phyloP scores from a whole-genome alignment of 441 rosid species.

The Gossypium gossypioides region DNA sequence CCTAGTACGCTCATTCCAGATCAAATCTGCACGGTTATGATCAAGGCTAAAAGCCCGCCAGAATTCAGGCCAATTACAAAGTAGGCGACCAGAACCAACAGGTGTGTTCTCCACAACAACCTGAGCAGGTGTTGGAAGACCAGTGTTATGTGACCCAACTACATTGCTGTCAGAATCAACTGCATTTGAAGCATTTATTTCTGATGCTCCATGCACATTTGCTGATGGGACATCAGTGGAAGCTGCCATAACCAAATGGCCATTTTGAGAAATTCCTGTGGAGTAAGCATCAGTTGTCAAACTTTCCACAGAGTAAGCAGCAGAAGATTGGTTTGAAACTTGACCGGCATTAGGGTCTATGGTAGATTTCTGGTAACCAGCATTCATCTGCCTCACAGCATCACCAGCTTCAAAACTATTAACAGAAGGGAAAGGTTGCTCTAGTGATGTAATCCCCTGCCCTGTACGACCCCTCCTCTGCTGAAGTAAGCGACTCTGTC shows the following conservation, averaged over 20 bases:
- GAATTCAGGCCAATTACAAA: slow-evolving; percentile 93
- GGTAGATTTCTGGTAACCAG: slow-evolving; percentile 38
- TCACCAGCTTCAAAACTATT: slow-evolving; percentile 53
- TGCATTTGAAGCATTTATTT: slow-evolving; percentile 37
- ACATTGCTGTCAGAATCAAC: slow-evolving; percentile 38
- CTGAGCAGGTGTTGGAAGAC: slow-evolving; percentile 93
- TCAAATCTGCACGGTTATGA: slow-evolving; percentile 97
- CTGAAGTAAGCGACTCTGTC: slow-evolving; percentile 79
- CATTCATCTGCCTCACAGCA: slow-evolving; percentile 35
- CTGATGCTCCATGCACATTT: slow-evolving; percentile 39
- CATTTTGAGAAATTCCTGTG: slow-evolving; percentile 44
- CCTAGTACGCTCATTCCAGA: slow-evolving; percentile 98
- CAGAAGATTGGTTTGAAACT: slow-evolving; percentile 28
- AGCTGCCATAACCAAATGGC: slow-evolving; percentile 29
- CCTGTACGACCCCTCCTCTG: slow-evolving; percentile 70
- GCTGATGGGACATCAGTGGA: slow-evolving; percentile 31
- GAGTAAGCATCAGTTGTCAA: slow-evolving; percentile 33
- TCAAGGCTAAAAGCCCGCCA: slow-evolving; percentile 99
- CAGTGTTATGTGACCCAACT: slow-evolving; percentile 40
- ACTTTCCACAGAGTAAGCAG: slow-evolving; percentile 42
- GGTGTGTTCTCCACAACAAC: slow-evolving; percentile 89
- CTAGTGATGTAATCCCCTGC: slow-evolving; percentile 58
- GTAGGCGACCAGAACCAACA: slow-evolving; percentile 90
- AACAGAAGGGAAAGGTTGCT: slow-evolving; percentile 39
- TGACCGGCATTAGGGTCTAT: slow-evolving; percentile 41